phyloP scores from a whole-genome alignment of 805 yeast species.

The Saturnispora dispora region DNA sequence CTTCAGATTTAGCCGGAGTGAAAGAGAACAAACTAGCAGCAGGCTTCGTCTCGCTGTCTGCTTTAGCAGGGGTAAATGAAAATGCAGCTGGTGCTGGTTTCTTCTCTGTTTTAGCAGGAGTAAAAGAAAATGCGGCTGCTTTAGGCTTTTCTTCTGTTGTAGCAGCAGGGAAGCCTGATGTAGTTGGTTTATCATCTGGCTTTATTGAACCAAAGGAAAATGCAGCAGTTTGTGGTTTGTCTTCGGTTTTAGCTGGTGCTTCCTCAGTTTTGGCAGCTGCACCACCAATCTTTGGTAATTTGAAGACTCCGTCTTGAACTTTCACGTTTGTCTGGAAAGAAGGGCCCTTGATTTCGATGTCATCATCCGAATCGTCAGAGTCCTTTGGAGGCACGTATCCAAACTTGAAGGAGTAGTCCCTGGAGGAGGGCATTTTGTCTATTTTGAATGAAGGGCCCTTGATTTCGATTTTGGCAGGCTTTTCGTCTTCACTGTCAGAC shows the following conservation, averaged over 20 bases:
- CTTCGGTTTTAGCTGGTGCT: conserved; percentile 12
- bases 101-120: conserved; percentile 7
- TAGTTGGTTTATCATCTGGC: conserved; percentile 8
- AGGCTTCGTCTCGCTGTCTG: neutral
- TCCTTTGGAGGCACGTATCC: conserved; percentile 28
- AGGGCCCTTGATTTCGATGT: conserved; percentile 67
- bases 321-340: conserved; percentile 38
- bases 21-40: conserved; percentile 6
- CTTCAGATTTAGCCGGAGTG: neutral
- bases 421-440: conserved; percentile 37
- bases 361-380: conserved; percentile 46
- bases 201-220: conserved; percentile 9
- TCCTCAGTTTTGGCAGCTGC: conserved; percentile 13
- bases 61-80: neutral
- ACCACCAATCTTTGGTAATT: conserved; percentile 12
- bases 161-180: conserved; percentile 5
- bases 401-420: conserved; percentile 43
- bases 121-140: conserved; percentile 13
- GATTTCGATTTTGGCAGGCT: conserved; percentile 44
- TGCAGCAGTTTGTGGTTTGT: conserved; percentile 9
- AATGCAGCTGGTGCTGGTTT: conserved; percentile 1
- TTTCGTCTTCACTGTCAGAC: conserved; percentile 23
- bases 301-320: conserved; percentile 28
- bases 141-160: conserved; percentile 2
- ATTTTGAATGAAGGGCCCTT: conserved; percentile 63